These are phyloP conservation scores for Moesziomyces parantarcticus DNA, from an alignment of 1,284 basidiomycete genomes.

Conservation along the genomic window DNA sequence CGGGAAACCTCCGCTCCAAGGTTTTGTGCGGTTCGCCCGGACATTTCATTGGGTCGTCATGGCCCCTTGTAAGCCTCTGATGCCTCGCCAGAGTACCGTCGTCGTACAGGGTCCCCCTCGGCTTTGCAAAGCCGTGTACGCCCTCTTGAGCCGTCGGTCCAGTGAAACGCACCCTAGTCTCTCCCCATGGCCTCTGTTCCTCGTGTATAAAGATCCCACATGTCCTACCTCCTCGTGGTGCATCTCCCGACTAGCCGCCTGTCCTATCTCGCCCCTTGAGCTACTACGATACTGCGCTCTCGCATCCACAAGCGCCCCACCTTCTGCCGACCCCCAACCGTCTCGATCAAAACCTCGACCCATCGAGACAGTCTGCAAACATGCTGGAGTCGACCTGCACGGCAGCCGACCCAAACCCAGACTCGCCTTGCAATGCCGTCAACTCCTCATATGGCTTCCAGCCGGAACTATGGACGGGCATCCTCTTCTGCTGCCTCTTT, in stretches of 20 bases:
- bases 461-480: slow-evolving; percentile 38
- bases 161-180: neutral
- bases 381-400: slow-evolving; percentile 3
- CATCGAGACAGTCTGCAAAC: neutral
- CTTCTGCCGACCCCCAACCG: neutral
- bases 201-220: neutral
- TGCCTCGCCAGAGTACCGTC: too few species aligned
- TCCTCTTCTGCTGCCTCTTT: slow-evolving; percentile 36
- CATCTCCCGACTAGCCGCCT: too few species aligned
- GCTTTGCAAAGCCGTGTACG: neutral
- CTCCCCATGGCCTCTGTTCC: too few species aligned
- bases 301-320: neutral
- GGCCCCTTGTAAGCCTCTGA: neutral
- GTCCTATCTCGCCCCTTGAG: too few species aligned
- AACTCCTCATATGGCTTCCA: slow-evolving; percentile 40
- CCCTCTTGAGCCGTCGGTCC: neutral
- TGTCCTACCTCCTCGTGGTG: neutral
- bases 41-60: neutral
- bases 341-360: too few species aligned
- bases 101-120: neutral
- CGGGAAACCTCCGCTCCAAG: too few species aligned
- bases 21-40: too few species aligned
- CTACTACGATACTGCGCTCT: too few species aligned
- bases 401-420: slow-evolving; percentile 16
- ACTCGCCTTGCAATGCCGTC: slow-evolving; percentile 21